A percentile compares a stretch with the other conserved stretches of the same genome.
phyloP scores from a whole-genome alignment of 139 green algal genomes.

The Prasinococcaceae sp. region DNA sequence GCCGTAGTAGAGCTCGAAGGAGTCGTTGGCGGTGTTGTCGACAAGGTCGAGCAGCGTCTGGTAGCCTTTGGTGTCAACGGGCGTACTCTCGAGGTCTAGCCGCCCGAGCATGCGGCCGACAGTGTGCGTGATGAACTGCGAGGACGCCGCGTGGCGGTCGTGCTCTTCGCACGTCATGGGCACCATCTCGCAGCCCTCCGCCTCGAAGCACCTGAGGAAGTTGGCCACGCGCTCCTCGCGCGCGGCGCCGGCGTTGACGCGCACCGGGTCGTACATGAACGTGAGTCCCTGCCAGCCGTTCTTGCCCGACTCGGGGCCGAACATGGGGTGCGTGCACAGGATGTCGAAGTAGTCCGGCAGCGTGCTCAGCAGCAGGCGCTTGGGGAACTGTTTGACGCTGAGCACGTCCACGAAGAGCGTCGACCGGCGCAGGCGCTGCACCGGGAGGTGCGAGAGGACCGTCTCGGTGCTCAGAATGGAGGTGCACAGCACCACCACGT shows the following conservation, averaged over 20 bases:
- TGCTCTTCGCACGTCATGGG: constrained; percentile 97
- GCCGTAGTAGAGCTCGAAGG: constrained; percentile 99
- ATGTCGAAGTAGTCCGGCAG: constrained; percentile 73
- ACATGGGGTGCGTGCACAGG: constrained; percentile 99
- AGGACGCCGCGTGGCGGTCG: constrained; percentile 76
- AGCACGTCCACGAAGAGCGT: constrained; percentile 97
- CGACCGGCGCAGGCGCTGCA: constrained; percentile 71
- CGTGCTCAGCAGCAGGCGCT: constrained; percentile 60
- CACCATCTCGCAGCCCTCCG: constrained; percentile 88
- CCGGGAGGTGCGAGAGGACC: constrained; percentile 59
- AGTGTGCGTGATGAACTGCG: constrained; percentile 98
- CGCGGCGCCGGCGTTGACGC: constrained; percentile 18
- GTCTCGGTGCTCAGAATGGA: constrained; percentile 79
- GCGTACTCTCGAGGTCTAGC: constrained; percentile 48
- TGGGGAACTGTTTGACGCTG: constrained; percentile 95
- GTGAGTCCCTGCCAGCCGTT: constrained; percentile 54
- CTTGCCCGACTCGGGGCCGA: constrained; percentile 85
- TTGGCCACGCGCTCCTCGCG: constrained; percentile 9
- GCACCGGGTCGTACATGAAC: constrained; percentile 81
- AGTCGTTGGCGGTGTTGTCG: constrained; percentile 92
- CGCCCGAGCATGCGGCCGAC: constrained; percentile 71
- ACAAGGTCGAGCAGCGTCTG: constrained; percentile 83
- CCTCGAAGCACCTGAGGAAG: constrained; percentile 23
- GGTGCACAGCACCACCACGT: constrained; percentile 83
- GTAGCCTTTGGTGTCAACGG: constrained; percentile 91